These are phyloP conservation scores for Gynandropsis gynandra DNA, from an alignment of 345 rosid species.

Conservation along the genomic window DNA sequence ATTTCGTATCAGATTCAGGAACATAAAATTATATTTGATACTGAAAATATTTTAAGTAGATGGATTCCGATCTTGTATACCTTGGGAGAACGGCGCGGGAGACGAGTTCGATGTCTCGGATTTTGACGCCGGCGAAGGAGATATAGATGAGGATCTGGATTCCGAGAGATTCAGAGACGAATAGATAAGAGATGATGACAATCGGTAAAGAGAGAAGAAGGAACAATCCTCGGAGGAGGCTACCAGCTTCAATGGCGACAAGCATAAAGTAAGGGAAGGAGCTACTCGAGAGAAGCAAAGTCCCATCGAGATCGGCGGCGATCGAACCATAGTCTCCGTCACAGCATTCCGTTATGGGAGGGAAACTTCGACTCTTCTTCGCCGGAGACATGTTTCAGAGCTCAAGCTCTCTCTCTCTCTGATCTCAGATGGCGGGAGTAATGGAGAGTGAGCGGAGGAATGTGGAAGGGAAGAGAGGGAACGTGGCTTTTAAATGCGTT, in stretches of 20 bases:
- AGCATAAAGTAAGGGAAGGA: constrained; percentile 93
- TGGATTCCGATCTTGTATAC: constrained; percentile 25
- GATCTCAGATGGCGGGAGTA: constrained; percentile 20
- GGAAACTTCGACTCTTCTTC: constrained; percentile 27
- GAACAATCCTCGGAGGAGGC: constrained; percentile 70
- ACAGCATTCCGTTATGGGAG: constrained; percentile 36
- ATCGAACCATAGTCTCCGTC: constrained; percentile 44
- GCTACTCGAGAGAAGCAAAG: constrained; percentile 70
- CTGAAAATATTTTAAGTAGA: not conserved
- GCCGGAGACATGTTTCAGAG: constrained; percentile 26
- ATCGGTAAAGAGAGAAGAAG: constrained; percentile 71
- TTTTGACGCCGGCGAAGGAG: constrained; percentile 71
- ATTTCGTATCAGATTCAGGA: not conserved
- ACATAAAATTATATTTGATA: not conserved
- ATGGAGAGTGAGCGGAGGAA: not conserved
- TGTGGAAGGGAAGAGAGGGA: not conserved
- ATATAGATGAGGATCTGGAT: constrained; percentile 85
- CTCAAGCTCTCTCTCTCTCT: not conserved
- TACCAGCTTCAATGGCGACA: constrained; percentile 83
- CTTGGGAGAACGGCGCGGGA: constrained; percentile 88
- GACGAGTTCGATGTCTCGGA: constrained; percentile 81
- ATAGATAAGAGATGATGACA: constrained; percentile 55
- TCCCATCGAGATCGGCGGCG: constrained; percentile 94
- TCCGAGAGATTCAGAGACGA: constrained; percentile 77
- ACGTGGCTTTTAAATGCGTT: constrained; percentile 10